phyloP scores from a whole-genome alignment of 441 rosid species.

The Pelargonium citronellum region DNA sequence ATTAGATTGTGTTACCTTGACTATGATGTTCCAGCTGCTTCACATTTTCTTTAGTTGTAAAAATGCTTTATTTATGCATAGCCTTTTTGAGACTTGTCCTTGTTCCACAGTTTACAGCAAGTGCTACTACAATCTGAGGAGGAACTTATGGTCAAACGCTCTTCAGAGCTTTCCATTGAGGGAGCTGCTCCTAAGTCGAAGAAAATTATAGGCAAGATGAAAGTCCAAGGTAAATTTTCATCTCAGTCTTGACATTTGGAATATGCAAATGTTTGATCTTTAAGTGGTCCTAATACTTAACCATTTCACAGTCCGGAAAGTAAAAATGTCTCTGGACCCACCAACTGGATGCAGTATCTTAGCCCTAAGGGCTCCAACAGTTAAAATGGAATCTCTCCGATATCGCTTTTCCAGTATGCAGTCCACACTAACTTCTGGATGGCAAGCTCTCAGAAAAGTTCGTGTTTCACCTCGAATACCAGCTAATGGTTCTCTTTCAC shows the following conservation, averaged over 20 bases:
- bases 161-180: constrained; percentile 58
- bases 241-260: constrained; percentile 17
- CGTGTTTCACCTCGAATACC: constrained; percentile 52
- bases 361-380: constrained; percentile 51
- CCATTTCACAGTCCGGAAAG: constrained; percentile 66
- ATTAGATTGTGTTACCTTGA: not conserved
- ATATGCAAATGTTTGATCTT: constrained; percentile 20
- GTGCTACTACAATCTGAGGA: constrained; percentile 94
- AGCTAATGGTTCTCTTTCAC: constrained; percentile 69
- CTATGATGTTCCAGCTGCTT: not conserved
- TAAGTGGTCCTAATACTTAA: constrained; percentile 19
- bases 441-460: constrained; percentile 65
- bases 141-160: constrained; percentile 67
- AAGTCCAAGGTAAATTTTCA: constrained; percentile 67
- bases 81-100: constrained; percentile 12
- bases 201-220: constrained; percentile 86
- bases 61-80: constrained; percentile 7
- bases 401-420: constrained; percentile 57
- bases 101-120: constrained; percentile 53
- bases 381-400: constrained; percentile 56
- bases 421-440: constrained; percentile 50
- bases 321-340: constrained; percentile 68
- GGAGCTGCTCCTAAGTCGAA: constrained; percentile 73
- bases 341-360: constrained; percentile 79
- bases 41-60: constrained; percentile 7